Evolutionary conservation across 2,329 filamentous ascomycete genomes (phyloP).

Genomic region (Leptodontidium sp.): DNA sequence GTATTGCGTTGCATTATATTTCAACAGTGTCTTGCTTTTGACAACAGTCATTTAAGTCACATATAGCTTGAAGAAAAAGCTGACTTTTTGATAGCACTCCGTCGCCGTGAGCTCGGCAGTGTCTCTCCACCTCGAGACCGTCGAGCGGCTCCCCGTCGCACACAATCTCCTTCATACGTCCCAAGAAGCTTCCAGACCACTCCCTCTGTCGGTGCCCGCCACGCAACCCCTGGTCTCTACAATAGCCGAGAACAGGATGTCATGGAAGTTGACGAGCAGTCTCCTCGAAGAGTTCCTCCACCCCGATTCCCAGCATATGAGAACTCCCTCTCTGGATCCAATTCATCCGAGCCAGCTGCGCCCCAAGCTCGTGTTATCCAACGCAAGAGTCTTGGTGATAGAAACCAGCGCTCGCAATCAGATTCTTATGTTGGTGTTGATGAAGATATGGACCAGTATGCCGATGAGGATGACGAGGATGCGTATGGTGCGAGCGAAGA

Average conservation of each 20-base stretch:
- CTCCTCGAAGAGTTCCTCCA: too few species aligned
- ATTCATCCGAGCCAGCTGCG: not conserved
- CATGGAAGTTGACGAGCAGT: not conserved
- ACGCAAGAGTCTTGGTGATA: not conserved
- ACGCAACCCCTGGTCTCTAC: not conserved
- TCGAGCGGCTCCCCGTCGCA: not conserved
- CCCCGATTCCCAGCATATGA: not conserved
- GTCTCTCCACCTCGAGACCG: not conserved
- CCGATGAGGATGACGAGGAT: not conserved
- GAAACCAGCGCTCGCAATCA: not conserved
- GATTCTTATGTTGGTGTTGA: not conserved
- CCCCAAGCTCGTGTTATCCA: not conserved
- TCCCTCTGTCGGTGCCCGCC: not conserved
- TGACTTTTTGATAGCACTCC: not conserved
- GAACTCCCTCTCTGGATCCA: not conserved
- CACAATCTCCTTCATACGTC: not conserved
- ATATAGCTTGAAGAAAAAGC: not conserved
- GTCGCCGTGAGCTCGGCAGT: constrained; percentile 1
- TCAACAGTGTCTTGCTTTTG: not conserved
- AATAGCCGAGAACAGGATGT: not conserved
- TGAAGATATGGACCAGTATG: not conserved
- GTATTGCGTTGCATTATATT: not conserved
- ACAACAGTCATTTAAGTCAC: not conserved
- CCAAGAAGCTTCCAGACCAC: not conserved
- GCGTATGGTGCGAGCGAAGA: not conserved